Evolutionary conservation across 129 eudicot genomes (phyloP).

Genomic region (Helichrysum umbraculigerum): DNA sequence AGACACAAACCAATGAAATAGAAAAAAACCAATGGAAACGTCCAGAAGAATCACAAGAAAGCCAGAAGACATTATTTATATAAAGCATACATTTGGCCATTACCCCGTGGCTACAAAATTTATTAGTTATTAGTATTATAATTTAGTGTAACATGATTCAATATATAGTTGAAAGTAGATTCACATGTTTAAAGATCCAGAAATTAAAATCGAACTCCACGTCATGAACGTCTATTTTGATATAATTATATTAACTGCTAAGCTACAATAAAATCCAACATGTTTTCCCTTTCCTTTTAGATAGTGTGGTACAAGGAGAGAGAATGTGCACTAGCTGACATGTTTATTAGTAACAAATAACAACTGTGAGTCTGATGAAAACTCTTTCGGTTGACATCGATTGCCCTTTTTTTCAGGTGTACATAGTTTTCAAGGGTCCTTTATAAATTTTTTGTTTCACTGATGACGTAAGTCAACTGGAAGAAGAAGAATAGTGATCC

Average conservation of each 20-base stretch:
- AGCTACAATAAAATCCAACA: not conserved
- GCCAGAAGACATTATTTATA: not conserved
- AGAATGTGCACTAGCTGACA: not conserved
- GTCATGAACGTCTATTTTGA: not conserved
- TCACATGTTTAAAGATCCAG: not conserved
- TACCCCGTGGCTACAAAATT: not conserved
- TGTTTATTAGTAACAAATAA: not conserved
- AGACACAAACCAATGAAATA: not conserved
- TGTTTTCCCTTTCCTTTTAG: not conserved
- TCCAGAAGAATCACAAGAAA: not conserved
- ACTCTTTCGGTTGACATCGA: slow-evolving; percentile 8
- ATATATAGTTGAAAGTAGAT: not conserved
- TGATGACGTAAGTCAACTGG: slow-evolving; percentile 7
- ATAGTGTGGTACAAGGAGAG: slow-evolving; percentile 5
- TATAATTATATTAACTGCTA: not conserved
- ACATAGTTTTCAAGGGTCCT: not conserved
- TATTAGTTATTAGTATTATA: too few species aligned
- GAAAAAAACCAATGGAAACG: not conserved
- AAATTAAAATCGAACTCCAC: not conserved
- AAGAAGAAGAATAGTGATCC: slow-evolving; percentile 8
- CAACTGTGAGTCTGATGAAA: slow-evolving; percentile 3
- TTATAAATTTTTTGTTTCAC: not conserved
- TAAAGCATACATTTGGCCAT: not conserved
- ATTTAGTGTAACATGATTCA: not conserved
- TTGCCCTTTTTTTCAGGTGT: slow-evolving; percentile 3